phyloP scores from a whole-genome alignment of 441 rosid genomes.

The Euphorbia schlechtendalii region DNA sequence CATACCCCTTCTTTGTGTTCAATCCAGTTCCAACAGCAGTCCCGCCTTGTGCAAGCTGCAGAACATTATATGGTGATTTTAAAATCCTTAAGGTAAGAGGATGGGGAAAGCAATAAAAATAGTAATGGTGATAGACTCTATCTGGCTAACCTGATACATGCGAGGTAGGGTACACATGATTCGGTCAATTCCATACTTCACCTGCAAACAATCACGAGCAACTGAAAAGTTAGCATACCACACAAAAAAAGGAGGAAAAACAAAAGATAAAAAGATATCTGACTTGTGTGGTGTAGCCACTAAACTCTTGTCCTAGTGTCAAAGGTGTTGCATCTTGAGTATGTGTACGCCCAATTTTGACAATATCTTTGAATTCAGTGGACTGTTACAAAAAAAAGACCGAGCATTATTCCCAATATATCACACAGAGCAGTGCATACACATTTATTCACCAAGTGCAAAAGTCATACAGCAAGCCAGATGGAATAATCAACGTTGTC shows the following conservation, averaged over 20 bases:
- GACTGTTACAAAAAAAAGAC: slow-evolving; percentile 36
- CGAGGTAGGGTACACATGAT: slow-evolving; percentile 58
- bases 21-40: slow-evolving; percentile 98
- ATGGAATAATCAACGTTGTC: background rate
- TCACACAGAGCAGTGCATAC: slow-evolving; percentile 8
- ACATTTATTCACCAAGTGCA: background rate
- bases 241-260: slow-evolving; percentile 7
- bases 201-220: slow-evolving; percentile 34
- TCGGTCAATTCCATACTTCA: slow-evolving; percentile 59
- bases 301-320: slow-evolving; percentile 95
- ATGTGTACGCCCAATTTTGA: slow-evolving; percentile 97
- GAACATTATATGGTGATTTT: slow-evolving; percentile 21
- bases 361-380: slow-evolving; percentile 73
- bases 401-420: background rate
- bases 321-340: slow-evolving; percentile 98
- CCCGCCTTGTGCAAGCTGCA: slow-evolving; percentile 98
- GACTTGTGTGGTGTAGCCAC: slow-evolving; percentile 94
- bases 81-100: slow-evolving; percentile 16
- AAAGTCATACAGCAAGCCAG: slow-evolving; percentile 3
- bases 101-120: background rate
- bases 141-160: slow-evolving; percentile 70
- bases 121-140: slow-evolving; percentile 4
- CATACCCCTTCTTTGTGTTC: slow-evolving; percentile 94
- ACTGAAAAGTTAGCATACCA: background rate
- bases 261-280: slow-evolving; percentile 14